Evolutionary conservation across 2,329 filamentous ascomycete genomes (phyloP).

Genomic region (Emergomyces africanus): DNA sequence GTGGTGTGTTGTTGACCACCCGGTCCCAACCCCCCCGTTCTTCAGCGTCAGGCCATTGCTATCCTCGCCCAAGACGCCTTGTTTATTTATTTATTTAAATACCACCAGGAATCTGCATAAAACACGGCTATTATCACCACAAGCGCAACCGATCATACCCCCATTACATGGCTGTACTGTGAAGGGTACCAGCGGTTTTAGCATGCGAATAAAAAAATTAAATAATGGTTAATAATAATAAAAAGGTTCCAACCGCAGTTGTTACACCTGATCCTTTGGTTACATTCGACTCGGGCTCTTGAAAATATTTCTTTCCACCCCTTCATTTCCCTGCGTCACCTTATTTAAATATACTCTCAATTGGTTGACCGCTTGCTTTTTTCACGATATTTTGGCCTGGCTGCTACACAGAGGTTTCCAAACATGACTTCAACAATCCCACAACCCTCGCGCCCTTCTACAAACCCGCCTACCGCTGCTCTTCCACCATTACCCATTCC

Average conservation of each 20-base stretch:
- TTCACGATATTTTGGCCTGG: neutral
- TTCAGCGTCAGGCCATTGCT: neutral
- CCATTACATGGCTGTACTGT: neutral
- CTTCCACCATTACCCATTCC: slow-evolving; percentile 61
- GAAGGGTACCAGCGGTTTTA: neutral
- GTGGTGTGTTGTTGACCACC: neutral
- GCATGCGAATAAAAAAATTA: neutral
- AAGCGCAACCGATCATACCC: neutral
- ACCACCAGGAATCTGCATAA: neutral
- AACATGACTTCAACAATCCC: slow-evolving; percentile 51
- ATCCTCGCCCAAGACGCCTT: neutral
- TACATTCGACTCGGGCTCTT: neutral
- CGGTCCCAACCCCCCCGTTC: too few relatives aligned
- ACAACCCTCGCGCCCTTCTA: slow-evolving; percentile 45
- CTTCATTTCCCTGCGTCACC: neutral
- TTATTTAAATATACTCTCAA: too few relatives aligned
- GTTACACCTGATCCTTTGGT: neutral
- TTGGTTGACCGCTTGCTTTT: neutral
- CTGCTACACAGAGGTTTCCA: neutral
- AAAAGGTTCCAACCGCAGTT: neutral
- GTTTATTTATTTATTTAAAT: neutral
- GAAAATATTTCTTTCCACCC: neutral
- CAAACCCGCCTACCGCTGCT: slow-evolving; percentile 57
- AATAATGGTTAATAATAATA: too few relatives aligned
- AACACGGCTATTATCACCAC: neutral